These are phyloP conservation scores for Aegilops bicornis DNA, from an alignment of 176 grass and related monocot genomes.

Conservation along the genomic window DNA sequence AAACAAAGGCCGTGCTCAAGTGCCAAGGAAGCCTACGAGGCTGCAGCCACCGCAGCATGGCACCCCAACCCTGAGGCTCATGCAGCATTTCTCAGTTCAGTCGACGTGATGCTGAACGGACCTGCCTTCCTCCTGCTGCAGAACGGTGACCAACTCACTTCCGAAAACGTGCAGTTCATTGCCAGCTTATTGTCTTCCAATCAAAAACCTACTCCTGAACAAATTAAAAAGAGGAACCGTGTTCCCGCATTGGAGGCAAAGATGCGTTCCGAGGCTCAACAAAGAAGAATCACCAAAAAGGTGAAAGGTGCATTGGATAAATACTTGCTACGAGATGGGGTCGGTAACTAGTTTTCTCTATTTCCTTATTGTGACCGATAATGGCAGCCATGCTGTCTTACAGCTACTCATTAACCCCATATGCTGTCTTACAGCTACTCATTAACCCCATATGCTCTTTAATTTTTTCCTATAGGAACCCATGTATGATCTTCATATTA, in stretches of 20 bases:
- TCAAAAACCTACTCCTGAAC: background rate
- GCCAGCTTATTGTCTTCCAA: background rate
- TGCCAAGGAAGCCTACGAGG: background rate
- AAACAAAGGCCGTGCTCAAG: background rate
- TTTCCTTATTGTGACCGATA: background rate
- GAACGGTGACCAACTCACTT: background rate
- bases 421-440: background rate
- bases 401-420: background rate
- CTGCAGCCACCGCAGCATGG: conserved; percentile 7
- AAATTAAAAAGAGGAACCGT: background rate
- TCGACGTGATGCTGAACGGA: background rate
- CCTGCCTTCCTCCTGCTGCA: background rate
- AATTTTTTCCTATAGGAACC: conserved; percentile 2
- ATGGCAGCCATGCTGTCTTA: background rate
- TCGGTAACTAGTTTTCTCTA: background rate
- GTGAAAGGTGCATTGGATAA: background rate
- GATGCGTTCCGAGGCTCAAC: background rate
- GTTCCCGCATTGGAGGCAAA: background rate
- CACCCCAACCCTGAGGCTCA: background rate
- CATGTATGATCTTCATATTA: conserved; percentile 27
- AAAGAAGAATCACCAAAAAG: background rate
- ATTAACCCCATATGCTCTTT: background rate
- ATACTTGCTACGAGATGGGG: conserved; percentile 1
- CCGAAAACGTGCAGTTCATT: background rate
- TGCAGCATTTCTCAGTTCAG: background rate